Evolutionary conservation across 345 rosid species (phyloP), one percentile per base, ranked within the genome.

Genomic region (Iberis pinnata): DNA sequence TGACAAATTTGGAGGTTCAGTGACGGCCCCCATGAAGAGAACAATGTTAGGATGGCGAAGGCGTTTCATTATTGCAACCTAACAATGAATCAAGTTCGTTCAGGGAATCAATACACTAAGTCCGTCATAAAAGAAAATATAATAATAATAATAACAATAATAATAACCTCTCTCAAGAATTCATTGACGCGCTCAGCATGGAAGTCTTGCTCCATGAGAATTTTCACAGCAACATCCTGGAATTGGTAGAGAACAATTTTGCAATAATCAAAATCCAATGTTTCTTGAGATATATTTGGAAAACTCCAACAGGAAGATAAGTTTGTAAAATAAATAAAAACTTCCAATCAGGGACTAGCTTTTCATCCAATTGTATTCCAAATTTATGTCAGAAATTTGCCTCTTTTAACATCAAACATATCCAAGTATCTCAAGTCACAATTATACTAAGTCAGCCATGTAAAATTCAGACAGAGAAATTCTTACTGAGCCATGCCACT

Each of bases 181-280:
- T 93, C 99, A 70, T 79, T 78, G 39, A 78, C 76, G 18, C 82
- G 88, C 67, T 93, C 99, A 29, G 77, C 83, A 68, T 80, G 94
- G 64, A 79, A 80, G 51, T 88, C 99, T 77, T 93, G 99, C 68
- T 88, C 99, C 99, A 93, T 93, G 67, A 93, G 97, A 71, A 88
- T 86, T 82, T 93, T 93, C 78, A 93, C 99, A 16, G 99, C 99
- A 70, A 93, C 99, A 72, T 93, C 97, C 99, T 93, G 78, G 24
- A 68, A 43, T 66, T 64, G 61, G 42, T 44, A 29, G 27, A 26
- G 9, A 27, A 15, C 19, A 18, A 25, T 43, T 38, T 47, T 47
- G 51, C 35, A 16, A 39, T 46, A 1, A 17, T 17, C 14, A 53
- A 42, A 66, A 14, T 37, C n/a, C n/a, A n/a, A n/a, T 15, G 25